phyloP scores from a whole-genome alignment of 495 filamentous ascomycete species.

The Aspergillus biplanus region DNA sequence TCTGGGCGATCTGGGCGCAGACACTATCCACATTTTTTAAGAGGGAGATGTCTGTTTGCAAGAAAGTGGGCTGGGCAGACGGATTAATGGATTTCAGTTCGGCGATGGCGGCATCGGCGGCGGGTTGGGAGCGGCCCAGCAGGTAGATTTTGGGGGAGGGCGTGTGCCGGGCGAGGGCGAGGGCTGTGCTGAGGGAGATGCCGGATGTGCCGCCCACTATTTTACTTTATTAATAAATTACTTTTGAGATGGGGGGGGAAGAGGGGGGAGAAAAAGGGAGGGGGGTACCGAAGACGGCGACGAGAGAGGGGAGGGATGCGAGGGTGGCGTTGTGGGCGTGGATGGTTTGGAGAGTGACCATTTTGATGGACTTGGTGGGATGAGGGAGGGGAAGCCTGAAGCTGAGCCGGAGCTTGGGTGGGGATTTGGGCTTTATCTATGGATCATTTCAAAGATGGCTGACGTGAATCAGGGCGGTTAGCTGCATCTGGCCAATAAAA shows the following conservation, averaged over 20 bases:
- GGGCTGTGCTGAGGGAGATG: conserved; percentile 63
- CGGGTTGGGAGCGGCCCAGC: conserved; percentile 48
- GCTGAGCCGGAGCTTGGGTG: too few relatives aligned
- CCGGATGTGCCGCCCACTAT: conserved; percentile 67
- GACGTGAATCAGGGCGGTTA: too few relatives aligned
- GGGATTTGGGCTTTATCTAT: too few relatives aligned
- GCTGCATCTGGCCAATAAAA: too few relatives aligned
- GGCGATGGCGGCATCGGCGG: conserved; percentile 30
- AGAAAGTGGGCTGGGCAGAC: conserved; percentile 29
- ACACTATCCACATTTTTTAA: conserved; percentile 59
- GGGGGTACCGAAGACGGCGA: conserved; percentile 4
- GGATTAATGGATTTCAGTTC: conserved; percentile 38
- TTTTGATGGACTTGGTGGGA: not conserved
- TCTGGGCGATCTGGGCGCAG: conserved; percentile 54
- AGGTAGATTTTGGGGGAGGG: conserved; percentile 51
- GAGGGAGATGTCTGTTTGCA: conserved; percentile 54
- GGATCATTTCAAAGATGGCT: too few relatives aligned
- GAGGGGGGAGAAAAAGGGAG: not conserved
- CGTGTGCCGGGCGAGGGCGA: conserved; percentile 56
- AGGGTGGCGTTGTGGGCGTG: conserved; percentile 12
- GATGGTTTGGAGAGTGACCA: conserved; percentile 7
- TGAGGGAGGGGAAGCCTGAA: too few relatives aligned
- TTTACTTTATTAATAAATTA: conserved; percentile 8
- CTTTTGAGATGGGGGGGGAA: not conserved
- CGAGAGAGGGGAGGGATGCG: conserved; percentile 5